Percentiles rank a stretch among this genome's conserved stretches.
Conservation (phyloP, 2,329 filamentous ascomycete species). For the Penicillium vulpinum region DNA sequence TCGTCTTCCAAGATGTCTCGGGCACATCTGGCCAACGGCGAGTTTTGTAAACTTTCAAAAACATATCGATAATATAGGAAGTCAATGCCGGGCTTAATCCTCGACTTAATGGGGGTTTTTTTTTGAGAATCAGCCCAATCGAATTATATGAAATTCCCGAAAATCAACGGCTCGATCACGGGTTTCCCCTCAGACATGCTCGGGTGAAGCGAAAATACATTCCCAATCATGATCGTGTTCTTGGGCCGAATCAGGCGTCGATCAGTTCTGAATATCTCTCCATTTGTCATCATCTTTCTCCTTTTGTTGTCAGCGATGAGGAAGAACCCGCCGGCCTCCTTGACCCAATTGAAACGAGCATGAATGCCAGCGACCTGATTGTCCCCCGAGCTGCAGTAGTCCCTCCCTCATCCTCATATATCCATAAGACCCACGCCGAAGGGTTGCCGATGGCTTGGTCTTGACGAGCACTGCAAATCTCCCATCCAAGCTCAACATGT, state of each 20-base stretch:
- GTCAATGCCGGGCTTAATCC: not conserved
- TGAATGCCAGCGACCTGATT: not conserved
- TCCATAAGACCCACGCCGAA: too few relatives aligned
- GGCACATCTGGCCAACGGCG: not conserved
- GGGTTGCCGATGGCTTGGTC: too few relatives aligned
- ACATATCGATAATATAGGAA: not conserved
- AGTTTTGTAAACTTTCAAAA: not conserved
- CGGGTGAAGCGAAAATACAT: too few relatives aligned
- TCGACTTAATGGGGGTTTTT: not conserved
- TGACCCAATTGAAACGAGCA: not conserved
- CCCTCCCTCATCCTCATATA: not conserved
- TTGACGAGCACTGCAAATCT: not conserved
- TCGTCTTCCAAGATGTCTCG: not conserved
- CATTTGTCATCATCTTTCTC: not conserved
- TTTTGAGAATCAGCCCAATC: not conserved
- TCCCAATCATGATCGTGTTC: not conserved
- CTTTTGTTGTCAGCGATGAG: not conserved
- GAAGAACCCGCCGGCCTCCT: not conserved
- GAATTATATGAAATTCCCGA: not conserved
- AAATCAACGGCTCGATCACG: not conserved
- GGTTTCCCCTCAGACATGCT: not conserved
- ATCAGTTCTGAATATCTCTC: not conserved
- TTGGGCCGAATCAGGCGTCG: not conserved
- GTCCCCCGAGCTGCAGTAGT: not conserved
- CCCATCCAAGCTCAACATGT: not conserved